Conservation (phyloP, 1,284 basidiomycete species). For the Athelia sp. region DNA sequence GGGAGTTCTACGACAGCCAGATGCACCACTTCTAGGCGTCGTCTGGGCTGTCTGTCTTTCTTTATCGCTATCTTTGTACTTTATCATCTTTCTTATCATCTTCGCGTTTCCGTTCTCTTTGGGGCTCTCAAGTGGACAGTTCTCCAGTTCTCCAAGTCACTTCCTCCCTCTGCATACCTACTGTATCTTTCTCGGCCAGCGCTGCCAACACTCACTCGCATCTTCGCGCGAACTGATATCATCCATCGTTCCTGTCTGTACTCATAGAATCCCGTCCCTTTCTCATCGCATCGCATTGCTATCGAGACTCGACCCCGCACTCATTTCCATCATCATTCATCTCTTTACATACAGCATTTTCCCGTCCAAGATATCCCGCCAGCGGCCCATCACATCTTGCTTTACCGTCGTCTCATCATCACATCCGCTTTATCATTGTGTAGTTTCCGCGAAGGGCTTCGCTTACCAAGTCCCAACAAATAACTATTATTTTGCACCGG, state of each 20-base stretch:
- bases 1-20: not conserved
- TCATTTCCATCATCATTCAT: not conserved
- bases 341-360: too few relatives aligned
- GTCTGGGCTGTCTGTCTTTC: not conserved
- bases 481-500: not conserved
- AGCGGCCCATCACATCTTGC: not conserved
- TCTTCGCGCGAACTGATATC: too few relatives aligned
- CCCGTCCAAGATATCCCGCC: not conserved
- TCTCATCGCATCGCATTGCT: conserved; percentile 1
- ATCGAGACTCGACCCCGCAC: not conserved
- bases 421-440: not conserved
- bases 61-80: not conserved
- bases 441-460: conserved; percentile 1
- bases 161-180: not conserved
- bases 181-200: not conserved
- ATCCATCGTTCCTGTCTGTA: too few relatives aligned
- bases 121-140: not conserved
- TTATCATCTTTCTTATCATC: too few relatives aligned
- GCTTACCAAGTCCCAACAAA: not conserved
- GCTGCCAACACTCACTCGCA: too few relatives aligned
- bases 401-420: not conserved
- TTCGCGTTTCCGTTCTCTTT: too few relatives aligned
- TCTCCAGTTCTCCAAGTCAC: not conserved
- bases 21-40: not conserved
- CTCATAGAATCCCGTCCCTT: not conserved